These are phyloP conservation scores for Ilyonectria sp. DNA, from an alignment of 2,329 filamentous ascomycete species.

Conservation along the genomic window DNA sequence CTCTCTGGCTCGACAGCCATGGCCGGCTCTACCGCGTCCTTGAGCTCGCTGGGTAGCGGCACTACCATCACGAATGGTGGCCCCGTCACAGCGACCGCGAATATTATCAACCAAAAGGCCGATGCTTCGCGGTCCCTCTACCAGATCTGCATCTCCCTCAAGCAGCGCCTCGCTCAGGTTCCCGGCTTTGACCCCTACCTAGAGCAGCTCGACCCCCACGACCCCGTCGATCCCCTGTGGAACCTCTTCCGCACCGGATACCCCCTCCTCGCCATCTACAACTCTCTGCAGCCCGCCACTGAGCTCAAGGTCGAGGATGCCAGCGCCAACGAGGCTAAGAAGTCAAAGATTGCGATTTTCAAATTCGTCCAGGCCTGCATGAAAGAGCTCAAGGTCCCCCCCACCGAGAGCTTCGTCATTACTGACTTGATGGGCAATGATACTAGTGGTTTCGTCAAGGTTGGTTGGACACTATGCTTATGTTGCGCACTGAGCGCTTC, in stretches of 20 bases:
- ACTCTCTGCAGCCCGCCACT: constrained; percentile 81
- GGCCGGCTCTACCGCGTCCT: constrained; percentile 67
- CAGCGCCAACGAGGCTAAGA: constrained; percentile 77
- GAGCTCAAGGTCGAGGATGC: constrained; percentile 78
- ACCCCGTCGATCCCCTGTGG: constrained; percentile 93
- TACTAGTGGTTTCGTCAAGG: constrained; percentile 97
- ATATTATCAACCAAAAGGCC: constrained; percentile 97
- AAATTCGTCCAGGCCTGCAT: constrained; percentile 94
- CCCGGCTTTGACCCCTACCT: constrained; percentile 86
- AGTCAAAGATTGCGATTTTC: constrained; percentile 89
- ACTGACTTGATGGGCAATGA: constrained; percentile 93
- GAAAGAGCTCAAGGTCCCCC: constrained; percentile 83
- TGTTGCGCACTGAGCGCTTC: background rate
- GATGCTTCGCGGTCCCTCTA: constrained; percentile 94
- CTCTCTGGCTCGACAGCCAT: constrained; percentile 73
- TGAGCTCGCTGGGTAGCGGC: constrained; percentile 64
- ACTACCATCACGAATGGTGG: constrained; percentile 66
- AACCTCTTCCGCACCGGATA: constrained; percentile 86
- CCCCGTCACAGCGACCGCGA: constrained; percentile 83
- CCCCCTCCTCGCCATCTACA: constrained; percentile 91
- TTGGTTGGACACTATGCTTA: constrained; percentile 53
- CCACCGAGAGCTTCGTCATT: constrained; percentile 91
- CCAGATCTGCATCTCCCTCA: constrained; percentile 92
- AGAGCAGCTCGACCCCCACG: constrained; percentile 77
- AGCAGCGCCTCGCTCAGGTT: constrained; percentile 85